These are phyloP conservation scores for Paramecium octaurelia DNA, from an alignment of 73 alveolate genomes.

Conservation along the genomic window DNA sequence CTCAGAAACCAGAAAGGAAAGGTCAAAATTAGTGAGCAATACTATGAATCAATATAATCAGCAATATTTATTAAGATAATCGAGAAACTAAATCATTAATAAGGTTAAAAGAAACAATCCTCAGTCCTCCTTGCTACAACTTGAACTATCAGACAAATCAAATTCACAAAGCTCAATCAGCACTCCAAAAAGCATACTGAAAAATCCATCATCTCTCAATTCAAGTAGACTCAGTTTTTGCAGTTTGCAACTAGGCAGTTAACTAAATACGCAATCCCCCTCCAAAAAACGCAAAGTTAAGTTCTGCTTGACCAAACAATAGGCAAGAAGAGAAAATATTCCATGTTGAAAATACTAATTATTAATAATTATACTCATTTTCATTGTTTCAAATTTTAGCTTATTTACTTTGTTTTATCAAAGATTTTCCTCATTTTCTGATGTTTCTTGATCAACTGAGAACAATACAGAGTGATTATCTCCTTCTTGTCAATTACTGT, in stretches of 20 bases:
- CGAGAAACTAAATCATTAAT: neutral
- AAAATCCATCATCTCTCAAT: neutral
- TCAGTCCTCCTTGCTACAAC: neutral
- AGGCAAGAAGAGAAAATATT: slow-evolving; percentile 31
- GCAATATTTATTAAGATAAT: neutral
- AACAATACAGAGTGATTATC: neutral
- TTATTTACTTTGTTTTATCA: neutral
- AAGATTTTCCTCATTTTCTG: neutral
- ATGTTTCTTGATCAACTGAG: neutral
- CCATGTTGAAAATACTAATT: slow-evolving; percentile 13
- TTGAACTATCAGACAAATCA: neutral
- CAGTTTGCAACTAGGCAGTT: neutral
- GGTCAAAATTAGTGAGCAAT: neutral
- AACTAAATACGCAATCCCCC: neutral
- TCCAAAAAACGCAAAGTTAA: neutral
- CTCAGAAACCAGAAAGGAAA: neutral
- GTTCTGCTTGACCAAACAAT: neutral
- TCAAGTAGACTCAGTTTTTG: neutral
- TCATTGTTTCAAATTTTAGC: neutral
- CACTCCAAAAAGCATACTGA: slow-evolving; percentile 16
- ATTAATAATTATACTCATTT: neutral
- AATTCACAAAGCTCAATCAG: neutral
- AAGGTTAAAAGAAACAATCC: neutral
- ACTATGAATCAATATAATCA: neutral
- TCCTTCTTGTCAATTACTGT: neutral